Conservation (phyloP, 2,329 filamentous ascomycete species). For the Talaromyces sp. region DNA sequence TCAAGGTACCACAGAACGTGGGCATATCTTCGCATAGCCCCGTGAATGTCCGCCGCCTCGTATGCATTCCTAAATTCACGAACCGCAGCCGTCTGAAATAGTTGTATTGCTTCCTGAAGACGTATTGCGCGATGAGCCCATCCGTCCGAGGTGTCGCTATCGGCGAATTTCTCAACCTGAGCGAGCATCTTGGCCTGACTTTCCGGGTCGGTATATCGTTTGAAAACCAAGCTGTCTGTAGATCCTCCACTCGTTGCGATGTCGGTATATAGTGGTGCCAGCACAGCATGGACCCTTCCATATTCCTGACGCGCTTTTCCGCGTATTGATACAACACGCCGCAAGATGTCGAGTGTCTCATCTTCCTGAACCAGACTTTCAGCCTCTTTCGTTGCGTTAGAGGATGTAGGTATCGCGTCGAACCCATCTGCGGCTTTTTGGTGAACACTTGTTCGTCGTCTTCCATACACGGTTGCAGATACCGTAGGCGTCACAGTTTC, state of each 20-base stretch:
- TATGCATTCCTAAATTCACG: constrained; percentile 92
- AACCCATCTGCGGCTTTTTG: constrained; percentile 61
- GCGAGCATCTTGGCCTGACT: constrained; percentile 85
- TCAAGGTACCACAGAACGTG: constrained; percentile 79
- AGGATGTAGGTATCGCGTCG: constrained; percentile 64
- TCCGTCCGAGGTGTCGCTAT: constrained; percentile 74
- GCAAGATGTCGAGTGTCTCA: constrained; percentile 63
- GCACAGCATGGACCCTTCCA: constrained; percentile 80
- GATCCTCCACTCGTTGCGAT: constrained; percentile 66
- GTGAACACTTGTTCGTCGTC: constrained; percentile 13
- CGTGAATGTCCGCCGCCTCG: constrained; percentile 81
- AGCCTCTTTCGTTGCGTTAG: constrained; percentile 30
- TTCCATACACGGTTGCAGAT: neutral
- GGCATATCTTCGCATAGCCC: constrained; percentile 83
- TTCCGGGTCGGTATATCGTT: constrained; percentile 81
- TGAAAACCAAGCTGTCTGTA: constrained; percentile 78
- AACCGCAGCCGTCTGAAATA: constrained; percentile 87
- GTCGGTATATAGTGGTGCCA: constrained; percentile 86
- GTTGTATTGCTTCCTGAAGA: constrained; percentile 67
- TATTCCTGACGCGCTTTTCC: constrained; percentile 86
- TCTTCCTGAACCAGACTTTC: constrained; percentile 55
- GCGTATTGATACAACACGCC: constrained; percentile 69
- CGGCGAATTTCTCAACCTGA: constrained; percentile 73
- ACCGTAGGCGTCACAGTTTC: constrained; percentile 48
- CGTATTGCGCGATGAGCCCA: constrained; percentile 68